phyloP scores from a whole-genome alignment of 768 basidiomycete species.

The Auricularia sp. region DNA sequence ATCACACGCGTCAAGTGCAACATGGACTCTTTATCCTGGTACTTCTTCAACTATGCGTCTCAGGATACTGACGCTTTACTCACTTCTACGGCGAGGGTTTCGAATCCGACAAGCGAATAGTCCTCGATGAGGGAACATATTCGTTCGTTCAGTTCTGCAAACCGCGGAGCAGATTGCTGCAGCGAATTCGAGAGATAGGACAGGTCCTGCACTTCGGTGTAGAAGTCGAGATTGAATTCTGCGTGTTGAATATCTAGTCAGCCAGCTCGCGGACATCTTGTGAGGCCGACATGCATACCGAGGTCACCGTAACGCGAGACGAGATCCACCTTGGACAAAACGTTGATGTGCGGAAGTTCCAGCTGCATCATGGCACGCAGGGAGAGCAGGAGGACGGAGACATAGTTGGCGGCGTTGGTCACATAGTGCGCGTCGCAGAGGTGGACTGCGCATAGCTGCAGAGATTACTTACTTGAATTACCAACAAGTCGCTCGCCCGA shows the following conservation, averaged over 20 bases:
- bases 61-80: constrained; percentile 13
- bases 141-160: constrained; percentile 72
- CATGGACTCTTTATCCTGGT: constrained; percentile 91
- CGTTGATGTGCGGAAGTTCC: constrained; percentile 96
- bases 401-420: constrained; percentile 90
- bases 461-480: too few species aligned
- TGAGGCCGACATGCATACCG: constrained; percentile 37
- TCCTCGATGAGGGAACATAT: constrained; percentile 92
- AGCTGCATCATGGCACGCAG: constrained; percentile 97
- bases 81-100: constrained; percentile 94
- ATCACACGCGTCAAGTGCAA: constrained; percentile 71
- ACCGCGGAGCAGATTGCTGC: constrained; percentile 55
- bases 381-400: constrained; percentile 84
- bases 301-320: constrained; percentile 83
- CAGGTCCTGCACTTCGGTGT: constrained; percentile 95
- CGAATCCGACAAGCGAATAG: constrained; percentile 86
- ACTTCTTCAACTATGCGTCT: background rate
- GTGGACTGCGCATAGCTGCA: constrained; percentile 84
- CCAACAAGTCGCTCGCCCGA: too few species aligned
- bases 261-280: constrained; percentile 1
- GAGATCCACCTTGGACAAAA: constrained; percentile 93
- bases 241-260: constrained; percentile 2
- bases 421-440: constrained; percentile 96
- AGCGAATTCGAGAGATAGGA: constrained; percentile 76
- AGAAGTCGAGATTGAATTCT: constrained; percentile 98